Conservation (phyloP, 352 stramenopile species). For the Bremia lactucae region DNA sequence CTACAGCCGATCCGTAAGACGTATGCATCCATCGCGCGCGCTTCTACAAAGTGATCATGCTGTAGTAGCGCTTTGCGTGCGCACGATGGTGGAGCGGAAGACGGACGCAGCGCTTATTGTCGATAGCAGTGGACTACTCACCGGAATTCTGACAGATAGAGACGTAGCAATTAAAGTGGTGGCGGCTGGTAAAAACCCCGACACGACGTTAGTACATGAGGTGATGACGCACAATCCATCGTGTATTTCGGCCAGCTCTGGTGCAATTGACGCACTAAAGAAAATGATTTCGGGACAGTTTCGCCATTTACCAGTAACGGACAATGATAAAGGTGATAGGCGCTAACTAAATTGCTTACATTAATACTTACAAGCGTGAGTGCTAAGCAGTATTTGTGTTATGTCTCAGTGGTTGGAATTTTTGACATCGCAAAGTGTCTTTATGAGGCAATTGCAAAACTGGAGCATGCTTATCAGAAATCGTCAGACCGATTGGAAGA, state of each 20-base stretch:
- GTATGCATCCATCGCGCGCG: constrained; percentile 50
- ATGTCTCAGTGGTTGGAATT: constrained; percentile 88
- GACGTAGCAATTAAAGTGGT: constrained; percentile 92
- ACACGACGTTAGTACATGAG: constrained; percentile 62
- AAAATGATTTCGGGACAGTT: constrained; percentile 96
- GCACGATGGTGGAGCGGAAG: constrained; percentile 83
- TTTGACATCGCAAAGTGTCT: constrained; percentile 98
- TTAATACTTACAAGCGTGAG: no score
- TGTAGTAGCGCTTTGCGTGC: constrained; percentile 63
- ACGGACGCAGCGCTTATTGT: constrained; percentile 90
- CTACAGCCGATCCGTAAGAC: constrained; percentile 34
- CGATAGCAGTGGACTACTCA: constrained; percentile 78
- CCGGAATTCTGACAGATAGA: constrained; percentile 93
- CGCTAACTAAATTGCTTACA: no score
- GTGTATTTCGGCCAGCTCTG: constrained; percentile 87
- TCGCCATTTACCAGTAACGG: constrained; percentile 91
- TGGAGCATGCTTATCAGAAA: constrained; percentile 86
- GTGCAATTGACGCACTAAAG: constrained; percentile 92
- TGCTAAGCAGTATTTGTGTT: neutral
- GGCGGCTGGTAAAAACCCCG: constrained; percentile 73
- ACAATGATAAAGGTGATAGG: constrained; percentile 68
- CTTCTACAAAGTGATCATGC: constrained; percentile 64
- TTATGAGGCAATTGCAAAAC: constrained; percentile 95
- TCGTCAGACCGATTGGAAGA: constrained; percentile 61
- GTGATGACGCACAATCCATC: constrained; percentile 95